Conservation (phyloP, 2,329 filamentous ascomycete genomes). For the Furcasterigmium furcatum region DNA sequence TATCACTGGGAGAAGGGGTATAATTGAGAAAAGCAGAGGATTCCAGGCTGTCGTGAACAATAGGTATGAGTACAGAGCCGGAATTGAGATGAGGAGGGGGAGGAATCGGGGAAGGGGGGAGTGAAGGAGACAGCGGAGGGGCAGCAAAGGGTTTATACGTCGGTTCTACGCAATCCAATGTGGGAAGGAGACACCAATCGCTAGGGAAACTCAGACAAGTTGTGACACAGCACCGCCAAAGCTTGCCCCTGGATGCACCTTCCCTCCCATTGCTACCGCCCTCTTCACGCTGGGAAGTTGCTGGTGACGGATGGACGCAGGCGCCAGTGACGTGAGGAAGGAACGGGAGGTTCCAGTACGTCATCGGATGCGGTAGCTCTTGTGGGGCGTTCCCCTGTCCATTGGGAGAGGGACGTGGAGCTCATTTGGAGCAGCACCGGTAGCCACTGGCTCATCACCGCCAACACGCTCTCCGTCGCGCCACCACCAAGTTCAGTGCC, state of each 20-base stretch:
- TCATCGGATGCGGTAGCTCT: conserved; percentile 4
- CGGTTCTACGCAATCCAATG: neutral
- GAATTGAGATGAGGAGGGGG: neutral
- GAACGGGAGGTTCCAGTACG: conserved; percentile 1
- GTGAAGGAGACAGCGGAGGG: neutral
- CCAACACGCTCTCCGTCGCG: too few relatives aligned
- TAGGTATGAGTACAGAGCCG: conserved; percentile 1
- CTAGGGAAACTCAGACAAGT: neutral
- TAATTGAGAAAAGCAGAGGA: neutral
- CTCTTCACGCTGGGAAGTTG: neutral
- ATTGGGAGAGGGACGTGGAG: too few relatives aligned
- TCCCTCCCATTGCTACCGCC: neutral
- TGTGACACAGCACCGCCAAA: conserved; percentile 1
- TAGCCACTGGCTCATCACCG: too few relatives aligned
- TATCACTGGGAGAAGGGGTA: conserved; percentile 3
- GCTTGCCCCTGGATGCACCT: neutral
- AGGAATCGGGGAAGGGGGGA: neutral
- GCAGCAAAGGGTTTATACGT: conserved; percentile 1
- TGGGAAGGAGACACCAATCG: neutral
- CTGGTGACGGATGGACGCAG: neutral
- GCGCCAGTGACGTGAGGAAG: conserved; percentile 1
- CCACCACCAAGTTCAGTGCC: too few relatives aligned
- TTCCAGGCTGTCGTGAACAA: neutral
- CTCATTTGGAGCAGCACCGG: too few relatives aligned
- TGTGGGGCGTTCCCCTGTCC: neutral